Percentiles rank a stretch among this genome's conserved stretches.
phyloP scores from a whole-genome alignment of 768 basidiomycete species.

The Leccinum olivaceopallidum region DNA sequence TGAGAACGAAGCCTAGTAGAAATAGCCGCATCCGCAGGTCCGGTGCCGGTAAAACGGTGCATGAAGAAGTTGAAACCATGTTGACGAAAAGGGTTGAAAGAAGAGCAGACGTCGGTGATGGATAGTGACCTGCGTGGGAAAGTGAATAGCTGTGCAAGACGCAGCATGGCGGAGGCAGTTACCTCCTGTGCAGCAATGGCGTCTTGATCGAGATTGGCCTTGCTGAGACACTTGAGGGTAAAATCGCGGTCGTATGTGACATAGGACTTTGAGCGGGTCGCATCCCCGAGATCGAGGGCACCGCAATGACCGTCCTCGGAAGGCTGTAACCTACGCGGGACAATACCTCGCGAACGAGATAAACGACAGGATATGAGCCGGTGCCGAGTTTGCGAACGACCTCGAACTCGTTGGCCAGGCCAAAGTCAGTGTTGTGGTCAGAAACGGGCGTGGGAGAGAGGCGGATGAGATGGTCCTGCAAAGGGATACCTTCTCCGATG shows the following conservation, averaged over 20 bases:
- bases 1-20: no score
- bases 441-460: constrained; percentile 48
- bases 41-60: constrained; percentile 78
- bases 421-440: constrained; percentile 37
- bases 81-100: constrained; percentile 78
- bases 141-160: constrained; percentile 12
- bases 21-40: no score
- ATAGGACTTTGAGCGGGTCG: constrained; percentile 32
- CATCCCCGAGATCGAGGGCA: constrained; percentile 52
- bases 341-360: constrained; percentile 78
- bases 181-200: constrained; percentile 91
- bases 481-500: constrained; percentile 63
- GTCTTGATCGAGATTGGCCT: constrained; percentile 88
- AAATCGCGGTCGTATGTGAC: constrained; percentile 74
- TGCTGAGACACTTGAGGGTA: constrained; percentile 96
- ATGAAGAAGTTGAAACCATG: constrained; percentile 87
- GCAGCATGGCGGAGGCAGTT: constrained; percentile 20
- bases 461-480: constrained; percentile 68
- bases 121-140: constrained; percentile 69
- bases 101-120: constrained; percentile 83
- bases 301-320: constrained; percentile 60
- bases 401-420: constrained; percentile 72
- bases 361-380: constrained; percentile 93
- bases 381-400: constrained; percentile 85
- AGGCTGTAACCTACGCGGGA: constrained; percentile 33